These are phyloP conservation scores for Aspergillus sp. DNA, from an alignment of 2,329 filamentous ascomycete species.

Conservation along the genomic window DNA sequence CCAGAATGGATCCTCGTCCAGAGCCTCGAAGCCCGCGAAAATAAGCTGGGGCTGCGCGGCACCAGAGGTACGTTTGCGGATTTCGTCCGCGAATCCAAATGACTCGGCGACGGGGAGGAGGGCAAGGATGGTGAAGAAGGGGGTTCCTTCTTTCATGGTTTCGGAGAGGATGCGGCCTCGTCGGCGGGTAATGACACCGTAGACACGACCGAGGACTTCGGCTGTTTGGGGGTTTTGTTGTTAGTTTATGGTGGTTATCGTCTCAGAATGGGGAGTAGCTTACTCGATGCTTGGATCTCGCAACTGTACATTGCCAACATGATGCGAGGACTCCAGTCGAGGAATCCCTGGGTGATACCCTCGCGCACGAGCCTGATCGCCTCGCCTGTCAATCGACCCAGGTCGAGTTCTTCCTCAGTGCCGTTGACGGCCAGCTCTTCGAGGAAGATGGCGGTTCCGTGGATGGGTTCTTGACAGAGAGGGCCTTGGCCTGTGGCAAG, in stretches of 20 bases:
- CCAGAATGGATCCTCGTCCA: constrained; percentile 97
- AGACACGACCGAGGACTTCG: constrained; percentile 91
- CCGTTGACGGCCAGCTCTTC: constrained; percentile 68
- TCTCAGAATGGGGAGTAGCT: constrained; percentile 23
- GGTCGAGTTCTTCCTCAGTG: constrained; percentile 49
- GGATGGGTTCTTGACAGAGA: constrained; percentile 86
- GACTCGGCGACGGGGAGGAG: constrained; percentile 88
- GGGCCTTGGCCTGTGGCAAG: constrained; percentile 84
- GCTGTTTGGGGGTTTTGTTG: constrained; percentile 40
- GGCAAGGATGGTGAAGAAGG: constrained; percentile 90
- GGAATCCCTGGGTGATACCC: constrained; percentile 76
- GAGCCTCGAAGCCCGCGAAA: constrained; percentile 85
- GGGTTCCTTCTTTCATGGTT: constrained; percentile 87
- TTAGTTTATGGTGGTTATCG: too few species aligned
- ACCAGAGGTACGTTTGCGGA: constrained; percentile 87
- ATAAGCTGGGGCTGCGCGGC: constrained; percentile 89
- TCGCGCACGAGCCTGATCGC: constrained; percentile 85
- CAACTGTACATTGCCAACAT: constrained; percentile 97
- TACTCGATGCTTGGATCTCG: constrained; percentile 91
- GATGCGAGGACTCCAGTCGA: constrained; percentile 94
- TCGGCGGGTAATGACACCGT: constrained; percentile 93
- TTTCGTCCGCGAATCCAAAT: constrained; percentile 95
- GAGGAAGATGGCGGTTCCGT: constrained; percentile 86
- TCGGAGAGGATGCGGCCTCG: constrained; percentile 86
- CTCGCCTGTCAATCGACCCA: constrained; percentile 83